phyloP scores from a whole-genome alignment of 2,329 filamentous ascomycete species.

The Aspergillus sp. region DNA sequence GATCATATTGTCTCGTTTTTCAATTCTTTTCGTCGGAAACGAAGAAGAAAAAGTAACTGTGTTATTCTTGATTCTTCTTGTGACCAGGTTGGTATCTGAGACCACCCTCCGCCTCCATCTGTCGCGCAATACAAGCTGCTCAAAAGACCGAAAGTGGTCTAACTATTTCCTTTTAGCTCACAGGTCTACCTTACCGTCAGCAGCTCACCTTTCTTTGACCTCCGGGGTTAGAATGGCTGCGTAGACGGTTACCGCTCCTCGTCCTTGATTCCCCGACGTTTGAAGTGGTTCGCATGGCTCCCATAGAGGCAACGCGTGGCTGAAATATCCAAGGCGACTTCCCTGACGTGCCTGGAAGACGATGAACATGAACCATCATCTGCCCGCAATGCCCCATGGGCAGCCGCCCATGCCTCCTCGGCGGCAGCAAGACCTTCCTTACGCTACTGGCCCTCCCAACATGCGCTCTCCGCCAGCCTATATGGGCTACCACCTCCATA shows the following conservation, averaged over 20 bases:
- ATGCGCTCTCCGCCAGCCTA: conserved; percentile 55
- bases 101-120: neutral
- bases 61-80: neutral
- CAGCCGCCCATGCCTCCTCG: conserved; percentile 46
- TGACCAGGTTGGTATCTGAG: neutral
- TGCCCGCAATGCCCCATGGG: conserved; percentile 41
- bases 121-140: neutral
- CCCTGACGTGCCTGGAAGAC: conserved; percentile 26
- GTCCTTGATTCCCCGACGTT: conserved; percentile 13
- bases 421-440: conserved; percentile 41
- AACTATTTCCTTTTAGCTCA: conserved; percentile 2
- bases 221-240: conserved; percentile 29
- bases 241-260: conserved; percentile 20
- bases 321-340: conserved; percentile 29
- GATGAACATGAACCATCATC: conserved; percentile 44
- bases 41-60: neutral
- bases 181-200: neutral
- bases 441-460: conserved; percentile 40
- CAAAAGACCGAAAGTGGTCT: neutral
- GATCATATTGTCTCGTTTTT: neutral
- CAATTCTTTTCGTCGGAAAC: neutral
- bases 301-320: conserved; percentile 35
- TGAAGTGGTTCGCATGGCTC: conserved; percentile 31
- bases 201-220: conserved; percentile 8
- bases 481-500: conserved; percentile 52